Base-by-base conservation (phyloP, 106 monocot genomes). In the Dendrobium catenatum region DNA sequence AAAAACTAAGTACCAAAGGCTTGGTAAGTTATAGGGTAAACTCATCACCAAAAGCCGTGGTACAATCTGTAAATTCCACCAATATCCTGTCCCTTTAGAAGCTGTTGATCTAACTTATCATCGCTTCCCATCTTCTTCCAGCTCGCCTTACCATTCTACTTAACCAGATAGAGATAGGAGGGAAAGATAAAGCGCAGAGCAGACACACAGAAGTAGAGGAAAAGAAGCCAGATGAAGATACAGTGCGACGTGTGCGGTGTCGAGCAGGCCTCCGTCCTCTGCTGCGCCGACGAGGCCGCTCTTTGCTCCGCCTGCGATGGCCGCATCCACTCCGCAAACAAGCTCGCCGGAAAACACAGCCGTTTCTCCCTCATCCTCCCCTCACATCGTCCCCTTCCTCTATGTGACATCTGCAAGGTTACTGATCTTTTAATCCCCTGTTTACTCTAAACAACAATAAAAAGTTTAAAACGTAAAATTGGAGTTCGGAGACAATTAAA, bases 241-340 rank as follows among this genome's bases (percentile, higher is more conserved):
- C 93, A 83, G 84, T 96, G 93, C 75, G 96, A 91, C 76, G 93
- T 84, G 13, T 96, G 96, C 84, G 79, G 72, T 61, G 48, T 44
- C 9, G 86, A 83, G 79, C 82, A 87, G 22, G 96, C 93, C 54
- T 80, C 88, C 15, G 82, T 96, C 26, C 90, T 89, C 88, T 96
- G 93, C 84, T 93, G 93, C 54, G 91, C 95, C 58, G 95, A 95
- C 76, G 95, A 95, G 87, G 95, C 95, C n/a, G 93, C 89, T 15
- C 91, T 95, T 42, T 95, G 95, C 84, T 82, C 43, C 15, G 40
- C 42, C 33, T 95, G 95, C 76, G 95, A 95, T 75, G 78, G 51
- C 15, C 74, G 88, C 11, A 88, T 93, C 72, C 96, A 96, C 82
- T 68, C 72, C 24, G 91, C 96, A 26, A 96, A 96, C 85, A 91